These are phyloP conservation scores for Colletotrichum orchidophilum DNA, from an alignment of 2,329 filamentous ascomycete species.

Conservation along the genomic window DNA sequence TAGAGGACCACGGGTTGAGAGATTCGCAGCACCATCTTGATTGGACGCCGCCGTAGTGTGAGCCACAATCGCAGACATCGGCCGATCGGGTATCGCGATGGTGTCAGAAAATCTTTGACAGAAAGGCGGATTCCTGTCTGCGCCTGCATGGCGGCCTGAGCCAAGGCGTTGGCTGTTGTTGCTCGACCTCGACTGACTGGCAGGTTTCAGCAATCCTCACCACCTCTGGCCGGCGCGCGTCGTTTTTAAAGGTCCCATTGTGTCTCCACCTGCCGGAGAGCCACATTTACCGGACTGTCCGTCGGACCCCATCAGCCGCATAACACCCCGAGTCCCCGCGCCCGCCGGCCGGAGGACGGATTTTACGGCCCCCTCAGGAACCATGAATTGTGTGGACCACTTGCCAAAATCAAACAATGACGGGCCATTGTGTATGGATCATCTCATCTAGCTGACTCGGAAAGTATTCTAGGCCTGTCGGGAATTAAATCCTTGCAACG, in stretches of 20 bases:
- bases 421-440: no score
- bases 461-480: not conserved
- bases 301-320: not conserved
- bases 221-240: not conserved
- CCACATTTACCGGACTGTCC: not conserved
- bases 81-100: conserved; percentile 13
- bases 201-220: not conserved
- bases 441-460: not conserved
- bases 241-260: not conserved
- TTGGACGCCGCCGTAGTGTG: not conserved
- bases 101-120: not conserved
- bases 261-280: not conserved
- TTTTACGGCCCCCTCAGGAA: not conserved
- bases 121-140: not conserved
- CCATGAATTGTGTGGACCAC: not conserved
- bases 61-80: not conserved
- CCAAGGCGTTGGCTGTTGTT: not conserved
- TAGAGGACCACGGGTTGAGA: no score
- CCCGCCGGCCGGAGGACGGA: no score
- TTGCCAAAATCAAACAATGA: not conserved
- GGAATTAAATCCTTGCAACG: not conserved
- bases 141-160: conserved; percentile 11
- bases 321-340: not conserved
- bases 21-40: not conserved
- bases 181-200: not conserved